Base-by-base conservation (phyloP, 345 rosid genomes). In the Theobroma cacao region DNA sequence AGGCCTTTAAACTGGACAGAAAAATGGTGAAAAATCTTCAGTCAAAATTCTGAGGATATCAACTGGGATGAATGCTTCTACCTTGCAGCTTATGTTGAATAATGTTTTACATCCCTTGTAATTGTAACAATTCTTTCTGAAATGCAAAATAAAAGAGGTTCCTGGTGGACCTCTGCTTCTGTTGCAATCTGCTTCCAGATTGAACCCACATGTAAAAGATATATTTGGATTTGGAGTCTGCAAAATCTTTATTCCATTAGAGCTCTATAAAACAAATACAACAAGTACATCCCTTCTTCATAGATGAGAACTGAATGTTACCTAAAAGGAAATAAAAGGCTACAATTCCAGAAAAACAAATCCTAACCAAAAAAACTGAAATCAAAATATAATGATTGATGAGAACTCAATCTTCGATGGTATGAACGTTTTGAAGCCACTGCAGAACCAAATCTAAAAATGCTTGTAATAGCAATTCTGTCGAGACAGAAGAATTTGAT, bases 391-490 rank as follows among this genome's bases (percentile, higher is more conserved):
- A 30, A 11, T 38, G 71, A 65, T 14, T 26, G 72, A 68, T 13
- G 55, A 67, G n/a, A 24, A 5, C 53, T 67, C 72, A 41, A 41
- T 17, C 55, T 26, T 43, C 26, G 55, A 26, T 31, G 64, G 12
- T 71, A 48, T 69, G 68, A 56, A 47, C 30, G 36, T 28, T 58
- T 56, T 12, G 55, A 64, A 26, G 62, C 31, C 43, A 65, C 45
- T 24, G 71, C 43, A 22, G 9, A 62, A 41, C 38, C 64, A 30
- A 43, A 26, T 58, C 81, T 84, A 88, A 63, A 84, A 30, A 48
- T 89, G 93, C 80, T 88, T 90, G 88, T 87, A 90, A 83, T 83
- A 86, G 38, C 90, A 87, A 65, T 78, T 82, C 6, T 70, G 64
- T 22, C 82, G 78, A 33, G 83, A 77, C 41, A 90, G 77, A 66